Evolutionary conservation across 495 filamentous ascomycete genomes (phyloP).

Genomic region (Parachaetomium inaequale): DNA sequence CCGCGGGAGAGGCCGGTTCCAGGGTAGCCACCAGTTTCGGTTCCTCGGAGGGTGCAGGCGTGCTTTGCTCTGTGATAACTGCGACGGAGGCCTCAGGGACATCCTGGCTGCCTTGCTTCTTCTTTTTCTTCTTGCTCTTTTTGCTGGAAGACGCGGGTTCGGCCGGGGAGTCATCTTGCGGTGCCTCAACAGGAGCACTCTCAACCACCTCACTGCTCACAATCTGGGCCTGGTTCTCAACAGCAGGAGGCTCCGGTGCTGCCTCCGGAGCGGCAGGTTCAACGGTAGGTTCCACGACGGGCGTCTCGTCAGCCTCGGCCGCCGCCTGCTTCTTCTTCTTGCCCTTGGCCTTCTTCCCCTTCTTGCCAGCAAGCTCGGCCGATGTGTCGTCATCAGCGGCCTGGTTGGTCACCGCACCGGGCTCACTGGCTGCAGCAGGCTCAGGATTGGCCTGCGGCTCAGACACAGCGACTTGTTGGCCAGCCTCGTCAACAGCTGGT

Average conservation of each 20-base stretch:
- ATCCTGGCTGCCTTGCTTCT: constrained; percentile 26
- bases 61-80: neutral
- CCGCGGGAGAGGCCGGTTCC: neutral
- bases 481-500: constrained; percentile 7
- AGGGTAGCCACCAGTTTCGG: neutral
- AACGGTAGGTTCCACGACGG: constrained; percentile 8
- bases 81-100: neutral
- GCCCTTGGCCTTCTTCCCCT: constrained; percentile 19
- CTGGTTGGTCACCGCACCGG: neutral
- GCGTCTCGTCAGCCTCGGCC: constrained; percentile 14
- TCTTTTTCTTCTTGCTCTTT: constrained; percentile 34
- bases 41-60: constrained; percentile 4
- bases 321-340: constrained; percentile 35
- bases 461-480: constrained; percentile 1
- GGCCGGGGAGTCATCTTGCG: constrained; percentile 15
- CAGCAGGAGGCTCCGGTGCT: neutral
- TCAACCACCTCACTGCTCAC: neutral
- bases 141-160: constrained; percentile 21
- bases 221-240: neutral
- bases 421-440: neutral
- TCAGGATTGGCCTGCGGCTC: constrained; percentile 3
- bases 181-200: constrained; percentile 2
- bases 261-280: neutral
- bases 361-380: constrained; percentile 17
- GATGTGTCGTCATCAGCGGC: neutral